Percentiles rank a stretch among this genome's conserved stretches.
These are phyloP conservation scores for Daldinia vernicosa DNA, from an alignment of 495 filamentous ascomycete species.

Conservation along the genomic window DNA sequence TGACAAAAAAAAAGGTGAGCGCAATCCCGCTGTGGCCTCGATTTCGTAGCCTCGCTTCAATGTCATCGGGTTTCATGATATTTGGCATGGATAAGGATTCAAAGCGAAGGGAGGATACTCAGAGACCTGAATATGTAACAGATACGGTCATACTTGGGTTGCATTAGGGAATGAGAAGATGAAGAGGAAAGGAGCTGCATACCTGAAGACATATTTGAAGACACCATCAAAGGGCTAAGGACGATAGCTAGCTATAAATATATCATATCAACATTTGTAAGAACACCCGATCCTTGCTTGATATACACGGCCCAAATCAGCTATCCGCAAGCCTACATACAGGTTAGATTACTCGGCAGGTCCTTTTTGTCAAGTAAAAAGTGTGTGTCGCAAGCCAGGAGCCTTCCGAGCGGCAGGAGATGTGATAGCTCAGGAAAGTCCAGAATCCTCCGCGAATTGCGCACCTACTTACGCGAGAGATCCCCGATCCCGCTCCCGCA, in stretches of 20 bases:
- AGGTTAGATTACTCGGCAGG: background rate
- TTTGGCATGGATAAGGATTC: background rate
- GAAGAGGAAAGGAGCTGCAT: background rate
- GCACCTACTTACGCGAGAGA: background rate
- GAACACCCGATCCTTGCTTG: background rate
- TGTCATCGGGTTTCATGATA: background rate
- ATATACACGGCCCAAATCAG: background rate
- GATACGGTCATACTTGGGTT: background rate
- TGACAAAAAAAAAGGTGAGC: background rate
- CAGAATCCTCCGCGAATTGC: background rate
- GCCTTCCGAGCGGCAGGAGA: background rate
- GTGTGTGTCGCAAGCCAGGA: background rate
- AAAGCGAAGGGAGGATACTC: background rate
- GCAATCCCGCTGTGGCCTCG: background rate
- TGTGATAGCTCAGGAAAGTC: background rate
- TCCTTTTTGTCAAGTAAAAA: background rate
- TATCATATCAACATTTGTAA: background rate
- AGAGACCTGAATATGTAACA: background rate
- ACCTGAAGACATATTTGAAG: background rate
- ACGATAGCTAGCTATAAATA: background rate
- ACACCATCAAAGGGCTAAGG: background rate
- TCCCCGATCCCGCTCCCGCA: background rate
- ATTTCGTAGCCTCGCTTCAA: background rate
- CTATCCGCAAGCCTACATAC: background rate
- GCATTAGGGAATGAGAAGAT: background rate